phyloP scores from a whole-genome alignment of 306 rosid genomes.

The Potentilla sterilis region DNA sequence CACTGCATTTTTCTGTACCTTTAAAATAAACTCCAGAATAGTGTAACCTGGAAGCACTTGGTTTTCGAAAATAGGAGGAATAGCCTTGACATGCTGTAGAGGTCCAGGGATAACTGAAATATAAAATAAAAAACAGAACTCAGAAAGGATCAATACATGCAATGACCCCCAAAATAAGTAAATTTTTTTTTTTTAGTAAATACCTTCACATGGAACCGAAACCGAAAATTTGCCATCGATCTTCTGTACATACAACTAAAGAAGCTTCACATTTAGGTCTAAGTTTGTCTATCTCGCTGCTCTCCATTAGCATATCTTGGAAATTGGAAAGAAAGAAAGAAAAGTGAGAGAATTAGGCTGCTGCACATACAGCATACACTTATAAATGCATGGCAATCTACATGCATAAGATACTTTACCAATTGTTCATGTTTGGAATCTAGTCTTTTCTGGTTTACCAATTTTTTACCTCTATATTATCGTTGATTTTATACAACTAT shows the following conservation, averaged over 20 bases:
- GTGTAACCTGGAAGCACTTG: conserved; percentile 40
- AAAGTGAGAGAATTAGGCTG: background rate
- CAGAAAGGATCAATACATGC: conserved; percentile 7
- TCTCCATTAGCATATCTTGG: conserved; percentile 37
- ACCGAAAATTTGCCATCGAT: conserved; percentile 16
- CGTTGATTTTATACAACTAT: background rate
- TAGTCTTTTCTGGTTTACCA: too few relatives aligned
- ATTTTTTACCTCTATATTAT: too few relatives aligned
- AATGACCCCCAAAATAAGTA: background rate
- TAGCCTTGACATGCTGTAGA: conserved; percentile 25
- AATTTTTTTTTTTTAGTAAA: background rate
- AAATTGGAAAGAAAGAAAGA: background rate
- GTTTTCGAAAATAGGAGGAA: conserved; percentile 7
- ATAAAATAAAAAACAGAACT: background rate
- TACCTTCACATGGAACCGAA: conserved; percentile 43
- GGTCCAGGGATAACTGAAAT: conserved; percentile 43
- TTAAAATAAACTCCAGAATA: conserved; percentile 40
- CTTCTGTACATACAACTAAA: conserved; percentile 29
- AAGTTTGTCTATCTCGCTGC: conserved; percentile 40
- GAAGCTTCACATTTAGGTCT: conserved; percentile 33
- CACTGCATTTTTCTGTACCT: conserved; percentile 28
- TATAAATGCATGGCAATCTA: background rate
- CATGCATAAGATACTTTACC: conserved; percentile 32
- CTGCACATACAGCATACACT: background rate
- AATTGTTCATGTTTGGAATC: background rate